phyloP scores from a whole-genome alignment of 257 asterid genomes.

The Solanum sejunctum region DNA sequence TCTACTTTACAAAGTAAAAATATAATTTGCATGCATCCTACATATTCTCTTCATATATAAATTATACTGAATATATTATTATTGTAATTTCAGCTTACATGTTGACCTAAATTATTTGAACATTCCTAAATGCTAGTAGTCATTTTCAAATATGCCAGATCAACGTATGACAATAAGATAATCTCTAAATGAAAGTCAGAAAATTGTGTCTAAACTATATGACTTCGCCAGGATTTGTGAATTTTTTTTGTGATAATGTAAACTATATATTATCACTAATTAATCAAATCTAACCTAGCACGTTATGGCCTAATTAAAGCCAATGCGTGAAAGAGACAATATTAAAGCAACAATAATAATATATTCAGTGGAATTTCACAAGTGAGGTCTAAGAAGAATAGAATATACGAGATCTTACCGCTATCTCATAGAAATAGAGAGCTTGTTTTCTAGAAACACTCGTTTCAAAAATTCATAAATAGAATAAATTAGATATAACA shows the following conservation, averaged over 20 bases:
- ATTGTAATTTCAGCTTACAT: background rate
- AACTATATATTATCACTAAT: background rate
- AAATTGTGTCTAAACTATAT: background rate
- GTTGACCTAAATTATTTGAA: background rate
- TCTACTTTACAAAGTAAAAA: too few species aligned
- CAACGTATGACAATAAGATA: background rate
- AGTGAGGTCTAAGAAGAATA: accelerated
- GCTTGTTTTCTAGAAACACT: too few species aligned
- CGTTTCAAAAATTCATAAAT: too few species aligned
- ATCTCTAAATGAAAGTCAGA: background rate
- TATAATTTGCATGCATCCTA: too few species aligned
- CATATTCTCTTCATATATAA: too few species aligned
- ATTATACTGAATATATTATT: too few species aligned
- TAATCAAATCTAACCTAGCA: background rate
- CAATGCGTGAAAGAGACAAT: background rate
- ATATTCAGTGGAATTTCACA: too few species aligned
- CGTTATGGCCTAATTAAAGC: background rate
- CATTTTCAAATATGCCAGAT: background rate
- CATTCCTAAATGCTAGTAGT: background rate
- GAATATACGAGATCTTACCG: too few species aligned
- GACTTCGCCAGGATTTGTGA: background rate
- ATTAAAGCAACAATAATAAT: background rate
- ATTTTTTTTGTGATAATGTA: background rate
- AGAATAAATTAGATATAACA: too few species aligned
- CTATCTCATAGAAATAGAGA: too few species aligned